Conservation (phyloP, 106 monocot species). For the Platanthera zijinensis region DNA sequence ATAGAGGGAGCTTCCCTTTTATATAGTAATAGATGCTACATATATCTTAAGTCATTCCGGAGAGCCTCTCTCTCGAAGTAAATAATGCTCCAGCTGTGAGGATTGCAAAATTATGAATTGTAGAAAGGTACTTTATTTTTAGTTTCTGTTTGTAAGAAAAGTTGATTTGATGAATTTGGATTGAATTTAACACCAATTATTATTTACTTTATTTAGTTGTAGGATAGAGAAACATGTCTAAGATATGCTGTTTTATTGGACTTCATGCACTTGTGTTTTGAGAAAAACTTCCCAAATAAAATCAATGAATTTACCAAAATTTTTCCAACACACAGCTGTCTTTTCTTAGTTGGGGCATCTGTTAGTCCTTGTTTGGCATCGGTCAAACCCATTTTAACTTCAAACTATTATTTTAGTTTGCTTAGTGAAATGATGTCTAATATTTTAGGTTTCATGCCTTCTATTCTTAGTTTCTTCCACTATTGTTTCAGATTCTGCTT, state of each 20-base stretch:
- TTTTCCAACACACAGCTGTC: not conserved
- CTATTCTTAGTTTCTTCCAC: not conserved
- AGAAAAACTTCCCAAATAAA: not conserved
- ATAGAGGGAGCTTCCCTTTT: too few species aligned
- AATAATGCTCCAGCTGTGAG: too few species aligned
- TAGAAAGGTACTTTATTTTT: too few species aligned
- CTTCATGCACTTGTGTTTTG: not conserved
- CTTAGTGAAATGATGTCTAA: not conserved
- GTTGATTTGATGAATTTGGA: not conserved
- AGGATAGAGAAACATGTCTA: not conserved
- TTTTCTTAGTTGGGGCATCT: not conserved
- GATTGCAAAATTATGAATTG: too few species aligned
- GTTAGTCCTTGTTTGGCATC: not conserved
- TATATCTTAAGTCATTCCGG: too few species aligned
- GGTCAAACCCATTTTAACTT: not conserved
- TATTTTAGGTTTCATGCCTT: not conserved
- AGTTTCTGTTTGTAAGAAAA: not conserved
- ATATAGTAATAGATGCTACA: too few species aligned
- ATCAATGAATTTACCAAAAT: not conserved
- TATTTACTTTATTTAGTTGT: not conserved
- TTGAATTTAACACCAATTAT: not conserved
- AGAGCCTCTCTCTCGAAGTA: too few species aligned
- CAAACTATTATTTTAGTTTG: not conserved
- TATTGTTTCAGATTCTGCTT: conserved; percentile 56
- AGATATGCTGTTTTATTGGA: not conserved